Evolutionary conservation across 129 eudicot genomes (phyloP).

Genomic region (Flaveria bidentis): DNA sequence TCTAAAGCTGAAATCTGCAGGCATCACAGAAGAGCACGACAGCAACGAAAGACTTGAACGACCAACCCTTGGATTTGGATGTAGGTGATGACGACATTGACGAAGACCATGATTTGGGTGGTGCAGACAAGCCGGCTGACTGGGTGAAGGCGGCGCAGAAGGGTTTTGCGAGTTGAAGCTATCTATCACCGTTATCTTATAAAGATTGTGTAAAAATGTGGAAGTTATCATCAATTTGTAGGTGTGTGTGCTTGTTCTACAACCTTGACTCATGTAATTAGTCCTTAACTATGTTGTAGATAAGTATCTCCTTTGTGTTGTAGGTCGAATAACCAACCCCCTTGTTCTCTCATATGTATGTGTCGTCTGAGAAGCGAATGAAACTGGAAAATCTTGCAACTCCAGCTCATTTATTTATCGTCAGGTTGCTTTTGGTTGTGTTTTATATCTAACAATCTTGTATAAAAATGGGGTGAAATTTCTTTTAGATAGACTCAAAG

Average conservation of each 20-base stretch:
- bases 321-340: conserved; percentile 32
- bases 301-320: neutral
- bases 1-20: conserved; percentile 24
- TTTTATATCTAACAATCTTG: no score
- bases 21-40: conserved; percentile 19
- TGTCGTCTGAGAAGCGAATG: no score
- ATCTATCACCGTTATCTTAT: neutral
- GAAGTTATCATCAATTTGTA: conserved; percentile 20
- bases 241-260: conserved; percentile 4
- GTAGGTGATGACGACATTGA: conserved; percentile 11
- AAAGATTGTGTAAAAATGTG: conserved; percentile 22
- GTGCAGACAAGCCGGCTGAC: conserved; percentile 32
- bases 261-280: conserved; percentile 31
- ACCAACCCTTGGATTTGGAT: conserved; percentile 33
- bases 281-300: conserved; percentile 28
- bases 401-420: no score
- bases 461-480: no score
- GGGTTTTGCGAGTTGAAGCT: conserved; percentile 32
- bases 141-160: conserved; percentile 40
- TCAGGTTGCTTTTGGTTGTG: no score
- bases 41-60: conserved; percentile 32
- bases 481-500: no score
- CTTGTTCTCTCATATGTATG: neutral
- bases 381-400: no score
- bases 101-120: conserved; percentile 34